Percentiles rank a stretch among this genome's conserved stretches.
Conservation (phyloP, 495 filamentous ascomycete genomes). For the Aspergillus indologenus region DNA sequence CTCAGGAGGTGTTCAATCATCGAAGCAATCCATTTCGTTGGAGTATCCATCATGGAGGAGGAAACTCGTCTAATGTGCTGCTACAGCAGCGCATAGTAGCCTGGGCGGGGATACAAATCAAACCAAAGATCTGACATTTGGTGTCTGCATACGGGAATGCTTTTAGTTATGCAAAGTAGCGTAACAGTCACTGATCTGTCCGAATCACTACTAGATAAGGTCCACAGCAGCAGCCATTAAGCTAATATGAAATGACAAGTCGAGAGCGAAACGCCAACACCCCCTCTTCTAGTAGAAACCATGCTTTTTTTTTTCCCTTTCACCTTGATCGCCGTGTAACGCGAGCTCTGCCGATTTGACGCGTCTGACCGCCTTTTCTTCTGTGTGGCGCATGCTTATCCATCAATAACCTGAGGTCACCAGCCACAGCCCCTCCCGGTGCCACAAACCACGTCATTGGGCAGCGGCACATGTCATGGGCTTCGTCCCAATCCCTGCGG, state of each 20-base stretch:
- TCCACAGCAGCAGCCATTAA: no score
- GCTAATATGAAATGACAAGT: no score
- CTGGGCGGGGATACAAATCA: background rate
- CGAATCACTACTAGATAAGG: no score
- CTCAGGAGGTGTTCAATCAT: constrained; percentile 30
- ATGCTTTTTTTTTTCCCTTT: background rate
- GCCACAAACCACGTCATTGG: constrained; percentile 39
- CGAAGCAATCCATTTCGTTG: constrained; percentile 31
- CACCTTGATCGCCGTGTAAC: background rate
- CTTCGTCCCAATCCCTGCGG: background rate
- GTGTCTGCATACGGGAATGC: background rate
- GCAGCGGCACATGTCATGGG: constrained; percentile 20
- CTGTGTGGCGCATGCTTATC: background rate
- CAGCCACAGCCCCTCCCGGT: constrained; percentile 3
- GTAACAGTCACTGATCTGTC: background rate
- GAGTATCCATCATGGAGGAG: constrained; percentile 27
- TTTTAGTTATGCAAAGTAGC: background rate
- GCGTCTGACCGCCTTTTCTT: constrained; percentile 11
- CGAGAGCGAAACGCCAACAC: no score
- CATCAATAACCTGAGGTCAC: background rate
- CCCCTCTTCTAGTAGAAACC: background rate
- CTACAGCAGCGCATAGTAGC: constrained; percentile 15
- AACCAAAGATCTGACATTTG: background rate
- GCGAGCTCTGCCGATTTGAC: constrained; percentile 2
- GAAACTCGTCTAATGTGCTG: background rate